Evolutionary conservation across 495 filamentous ascomycete genomes (phyloP).

Genomic region (Penicillium flavigenum): DNA sequence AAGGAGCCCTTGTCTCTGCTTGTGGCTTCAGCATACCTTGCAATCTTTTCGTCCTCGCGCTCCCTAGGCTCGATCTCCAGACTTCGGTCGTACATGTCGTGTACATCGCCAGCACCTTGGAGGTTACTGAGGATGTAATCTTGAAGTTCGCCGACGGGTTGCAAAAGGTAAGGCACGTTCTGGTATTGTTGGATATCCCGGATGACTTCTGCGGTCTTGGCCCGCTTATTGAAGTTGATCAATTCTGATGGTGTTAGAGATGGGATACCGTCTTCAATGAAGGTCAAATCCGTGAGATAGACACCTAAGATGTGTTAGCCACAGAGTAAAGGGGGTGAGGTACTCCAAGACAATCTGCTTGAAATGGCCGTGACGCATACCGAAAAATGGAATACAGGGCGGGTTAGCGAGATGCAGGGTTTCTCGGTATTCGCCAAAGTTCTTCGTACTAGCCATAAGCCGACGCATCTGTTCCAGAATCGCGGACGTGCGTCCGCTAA

Average conservation of each 20-base stretch:
- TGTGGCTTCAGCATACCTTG: conserved; percentile 58
- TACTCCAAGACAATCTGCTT: neutral
- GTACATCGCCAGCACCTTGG: conserved; percentile 88
- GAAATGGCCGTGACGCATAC: conserved; percentile 50
- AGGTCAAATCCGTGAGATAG: conserved; percentile 95
- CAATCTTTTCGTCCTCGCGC: conserved; percentile 92
- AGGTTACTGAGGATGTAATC: conserved; percentile 97
- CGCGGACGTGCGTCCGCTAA: conserved; percentile 75
- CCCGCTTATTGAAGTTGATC: conserved; percentile 97
- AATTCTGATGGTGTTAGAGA: conserved; percentile 91
- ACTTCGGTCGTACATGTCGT: conserved; percentile 98
- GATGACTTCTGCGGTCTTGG: conserved; percentile 97
- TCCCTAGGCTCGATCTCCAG: conserved; percentile 90
- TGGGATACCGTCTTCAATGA: conserved; percentile 97
- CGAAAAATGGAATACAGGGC: conserved; percentile 97
- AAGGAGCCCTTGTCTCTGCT: conserved; percentile 40
- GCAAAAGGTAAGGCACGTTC: conserved; percentile 87
- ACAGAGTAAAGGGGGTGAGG: conserved; percentile 4
- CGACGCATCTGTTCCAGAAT: conserved; percentile 87
- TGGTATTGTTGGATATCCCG: conserved; percentile 98
- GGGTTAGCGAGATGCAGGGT: conserved; percentile 88
- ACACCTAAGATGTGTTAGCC: conserved; percentile 62
- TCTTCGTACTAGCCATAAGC: conserved; percentile 96
- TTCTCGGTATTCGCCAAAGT: conserved; percentile 96
- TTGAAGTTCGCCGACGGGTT: conserved; percentile 86